Conservation (phyloP, 495 filamentous ascomycete species). For the Apiosordaria backusii region DNA sequence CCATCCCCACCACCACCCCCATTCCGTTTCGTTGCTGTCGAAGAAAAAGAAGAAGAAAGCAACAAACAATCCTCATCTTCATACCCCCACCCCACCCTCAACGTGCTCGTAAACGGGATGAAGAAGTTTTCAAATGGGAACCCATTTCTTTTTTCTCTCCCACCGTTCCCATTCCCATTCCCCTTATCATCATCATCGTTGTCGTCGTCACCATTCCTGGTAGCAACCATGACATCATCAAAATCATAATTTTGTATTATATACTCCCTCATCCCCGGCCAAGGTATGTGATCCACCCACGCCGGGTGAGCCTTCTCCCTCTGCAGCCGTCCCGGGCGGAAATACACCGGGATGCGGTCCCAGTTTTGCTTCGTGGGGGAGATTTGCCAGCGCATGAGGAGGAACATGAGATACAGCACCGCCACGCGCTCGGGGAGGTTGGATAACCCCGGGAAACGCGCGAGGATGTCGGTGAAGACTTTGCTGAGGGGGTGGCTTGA, state of each 20-base stretch:
- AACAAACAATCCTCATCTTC: slow-evolving; percentile 60
- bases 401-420: slow-evolving; percentile 77
- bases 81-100: slow-evolving; percentile 76
- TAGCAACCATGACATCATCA: no score
- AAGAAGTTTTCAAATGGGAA: slow-evolving; percentile 73
- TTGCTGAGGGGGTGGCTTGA: slow-evolving; percentile 75
- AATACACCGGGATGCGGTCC: slow-evolving; percentile 64
- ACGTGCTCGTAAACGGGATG: slow-evolving; percentile 68
- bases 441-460: slow-evolving; percentile 66
- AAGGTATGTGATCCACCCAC: slow-evolving; percentile 78
- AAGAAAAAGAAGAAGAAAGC: slow-evolving; percentile 41
- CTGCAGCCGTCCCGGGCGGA: slow-evolving; percentile 59
- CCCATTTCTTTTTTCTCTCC: no score
- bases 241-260: slow-evolving; percentile 49
- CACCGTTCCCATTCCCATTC: no score
- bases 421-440: slow-evolving; percentile 72
- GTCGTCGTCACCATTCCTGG: no score
- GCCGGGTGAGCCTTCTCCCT: slow-evolving; percentile 60
- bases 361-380: slow-evolving; percentile 70
- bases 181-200: background rate
- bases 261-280: slow-evolving; percentile 66
- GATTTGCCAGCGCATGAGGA: slow-evolving; percentile 80
- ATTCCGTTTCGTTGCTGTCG: background rate
- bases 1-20: background rate
- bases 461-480: slow-evolving; percentile 76